Percentiles rank a stretch among this genome's conserved stretches.
Conservation (phyloP, 768 basidiomycete species). For the Hygrocybe punicea region DNA sequence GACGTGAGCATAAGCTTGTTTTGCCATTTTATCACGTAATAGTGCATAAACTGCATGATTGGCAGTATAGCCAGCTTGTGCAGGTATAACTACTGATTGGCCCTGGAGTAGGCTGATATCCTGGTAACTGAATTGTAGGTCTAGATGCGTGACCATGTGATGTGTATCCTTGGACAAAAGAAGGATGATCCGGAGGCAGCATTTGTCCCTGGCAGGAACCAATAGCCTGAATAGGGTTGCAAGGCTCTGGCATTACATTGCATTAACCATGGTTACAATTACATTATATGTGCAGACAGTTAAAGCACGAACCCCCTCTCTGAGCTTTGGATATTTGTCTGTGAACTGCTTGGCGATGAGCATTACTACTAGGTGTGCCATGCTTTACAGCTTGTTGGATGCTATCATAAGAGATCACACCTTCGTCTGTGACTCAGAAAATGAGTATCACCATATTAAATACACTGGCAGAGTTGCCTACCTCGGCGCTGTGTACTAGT, state of each 20-base stretch:
- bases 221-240: background rate
- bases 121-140: background rate
- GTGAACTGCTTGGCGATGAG: background rate
- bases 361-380: background rate
- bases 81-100: background rate
- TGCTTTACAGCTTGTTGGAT: too few relatives aligned
- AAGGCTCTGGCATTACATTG: background rate
- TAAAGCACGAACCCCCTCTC: background rate
- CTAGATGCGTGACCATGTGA: background rate
- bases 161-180: background rate
- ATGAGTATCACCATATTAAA: background rate
- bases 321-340: background rate
- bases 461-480: background rate
- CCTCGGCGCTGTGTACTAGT: background rate
- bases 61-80: background rate
- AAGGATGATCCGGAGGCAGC: background rate
- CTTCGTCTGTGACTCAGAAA: too few relatives aligned
- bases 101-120: background rate
- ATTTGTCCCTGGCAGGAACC: background rate
- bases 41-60: background rate
- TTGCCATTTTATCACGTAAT: background rate
- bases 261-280: background rate
- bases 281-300: background rate
- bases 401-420: too few relatives aligned
- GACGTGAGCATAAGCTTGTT: background rate